Base-by-base conservation (phyloP, 192 early-diverging fungal genomes). In the Coemansia sp. region DNA sequence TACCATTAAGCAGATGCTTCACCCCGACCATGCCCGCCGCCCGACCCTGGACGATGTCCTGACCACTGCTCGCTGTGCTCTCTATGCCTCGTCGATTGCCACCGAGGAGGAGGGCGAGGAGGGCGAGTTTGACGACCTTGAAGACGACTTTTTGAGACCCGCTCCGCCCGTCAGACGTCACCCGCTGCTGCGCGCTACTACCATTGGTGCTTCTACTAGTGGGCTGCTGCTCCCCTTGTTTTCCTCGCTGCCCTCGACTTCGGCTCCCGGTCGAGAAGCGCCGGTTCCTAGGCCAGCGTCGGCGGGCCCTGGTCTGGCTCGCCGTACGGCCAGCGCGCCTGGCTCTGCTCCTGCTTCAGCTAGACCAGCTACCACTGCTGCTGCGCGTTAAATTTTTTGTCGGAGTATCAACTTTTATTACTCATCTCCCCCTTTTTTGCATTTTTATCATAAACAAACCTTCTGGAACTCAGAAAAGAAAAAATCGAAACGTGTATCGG, bases 1-100 rank as follows among this genome's bases (percentile, higher is more conserved):
- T 16, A 66, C 92, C 20, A 88, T 94, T 63, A 79, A 79, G 46
- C 72, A 43, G 50, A 90, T 93, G 89, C 83, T 94, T 39, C 73
- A 85, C 59, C 90, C 91, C 0, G 63, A 83, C 26, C 82, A 83
- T 9, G 59, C 36, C 0, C 59, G 71, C 63, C 83, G 93, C 14
- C 87, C 90, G 6, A 80, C 85, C 21, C 67, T 86, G 31, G 71
- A 78, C 10, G 70, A 72, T 28, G 65, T 93, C 5, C 55, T 89
- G 16, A 53, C 67, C 9, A 63, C 76, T n/a, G 34, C 60, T 46
- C 69, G 69, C 56, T 81, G 79, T 57, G 57, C 60, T 38, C 39
- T 72, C 13, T 71, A 65, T 42, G 67, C 63, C 14, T 62, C 62
- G 5, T 55, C 66, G 66, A 42, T 59, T 16, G 43, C 43, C 6